Evolutionary conservation across 176 grass and related monocot species (phyloP).

Genomic region (Lolium multiflorum): DNA sequence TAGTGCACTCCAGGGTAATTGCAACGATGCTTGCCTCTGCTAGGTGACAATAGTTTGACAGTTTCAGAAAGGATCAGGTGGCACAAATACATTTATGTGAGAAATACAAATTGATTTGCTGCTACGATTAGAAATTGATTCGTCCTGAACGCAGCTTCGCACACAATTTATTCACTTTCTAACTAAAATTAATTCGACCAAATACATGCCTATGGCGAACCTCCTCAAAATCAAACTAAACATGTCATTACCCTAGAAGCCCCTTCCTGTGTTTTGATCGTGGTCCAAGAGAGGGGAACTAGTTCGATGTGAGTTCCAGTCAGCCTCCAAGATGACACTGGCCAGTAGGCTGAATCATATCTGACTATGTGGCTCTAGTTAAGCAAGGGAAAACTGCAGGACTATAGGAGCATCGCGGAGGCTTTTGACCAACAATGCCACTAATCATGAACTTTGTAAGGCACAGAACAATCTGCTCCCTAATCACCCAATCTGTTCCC

Average conservation of each 20-base stretch:
- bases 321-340: neutral
- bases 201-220: neutral
- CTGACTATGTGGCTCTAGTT: neutral
- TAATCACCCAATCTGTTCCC: neutral
- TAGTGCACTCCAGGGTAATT: slow-evolving; percentile 9
- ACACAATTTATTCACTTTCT: neutral
- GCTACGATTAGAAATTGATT: neutral
- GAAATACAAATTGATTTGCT: neutral
- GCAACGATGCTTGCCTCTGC: slow-evolving; percentile 55
- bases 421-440: slow-evolving; percentile 14
- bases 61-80: neutral
- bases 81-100: neutral
- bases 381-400: neutral
- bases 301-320: neutral
- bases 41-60: neutral
- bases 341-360: neutral
- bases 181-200: neutral
- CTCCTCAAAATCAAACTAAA: slow-evolving; percentile 2
- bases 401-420: neutral
- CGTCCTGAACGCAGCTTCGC: neutral
- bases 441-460: neutral
- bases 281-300: neutral
- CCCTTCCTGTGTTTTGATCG: neutral
- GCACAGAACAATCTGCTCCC: neutral
- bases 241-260: neutral